Percentiles rank a stretch among this genome's conserved stretches.
Evolutionary conservation across 108 stramenopile species (phyloP).

Genomic region (Skeletonema grethae): DNA sequence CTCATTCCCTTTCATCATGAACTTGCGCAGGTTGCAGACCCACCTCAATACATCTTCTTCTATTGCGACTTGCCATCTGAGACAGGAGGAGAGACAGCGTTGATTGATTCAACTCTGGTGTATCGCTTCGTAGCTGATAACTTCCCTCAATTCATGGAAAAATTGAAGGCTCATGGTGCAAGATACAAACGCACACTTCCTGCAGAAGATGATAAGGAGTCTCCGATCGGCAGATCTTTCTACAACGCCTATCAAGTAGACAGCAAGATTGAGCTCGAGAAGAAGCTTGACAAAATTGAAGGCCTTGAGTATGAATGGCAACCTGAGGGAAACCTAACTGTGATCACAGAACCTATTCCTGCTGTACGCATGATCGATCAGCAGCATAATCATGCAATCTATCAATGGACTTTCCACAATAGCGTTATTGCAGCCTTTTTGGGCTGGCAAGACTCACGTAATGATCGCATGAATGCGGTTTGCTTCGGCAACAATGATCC

Average conservation of each 20-base stretch:
- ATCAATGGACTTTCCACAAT: conserved; percentile 68
- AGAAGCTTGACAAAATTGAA: conserved; percentile 48
- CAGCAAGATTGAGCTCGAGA: conserved; percentile 53
- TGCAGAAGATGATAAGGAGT: conserved; percentile 67
- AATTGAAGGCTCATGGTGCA: conserved; percentile 53
- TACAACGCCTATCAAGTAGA: conserved; percentile 67
- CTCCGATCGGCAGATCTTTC: conserved; percentile 82
- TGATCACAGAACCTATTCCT: conserved; percentile 69
- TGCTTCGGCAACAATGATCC: conserved; percentile 70
- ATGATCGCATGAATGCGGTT: conserved; percentile 73
- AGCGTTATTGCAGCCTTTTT: conserved; percentile 78
- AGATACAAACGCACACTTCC: conserved; percentile 81
- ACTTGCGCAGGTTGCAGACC: conserved; percentile 72
- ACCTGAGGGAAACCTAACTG: conserved; percentile 60
- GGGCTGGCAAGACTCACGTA: conserved; percentile 80
- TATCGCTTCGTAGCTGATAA: conserved; percentile 60
- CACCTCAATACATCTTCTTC: conserved; percentile 79
- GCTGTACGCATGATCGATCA: conserved; percentile 67
- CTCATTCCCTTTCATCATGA: conserved; percentile 89
- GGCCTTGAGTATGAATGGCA: conserved; percentile 78
- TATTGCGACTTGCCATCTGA: conserved; percentile 74
- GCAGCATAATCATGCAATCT: conserved; percentile 49
- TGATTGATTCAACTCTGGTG: conserved; percentile 74
- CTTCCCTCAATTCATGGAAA: conserved; percentile 64
- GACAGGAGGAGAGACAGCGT: conserved; percentile 80